These are phyloP conservation scores for Phyllosticta capitalensis DNA, from an alignment of 2,329 filamentous ascomycete genomes.

Conservation along the genomic window DNA sequence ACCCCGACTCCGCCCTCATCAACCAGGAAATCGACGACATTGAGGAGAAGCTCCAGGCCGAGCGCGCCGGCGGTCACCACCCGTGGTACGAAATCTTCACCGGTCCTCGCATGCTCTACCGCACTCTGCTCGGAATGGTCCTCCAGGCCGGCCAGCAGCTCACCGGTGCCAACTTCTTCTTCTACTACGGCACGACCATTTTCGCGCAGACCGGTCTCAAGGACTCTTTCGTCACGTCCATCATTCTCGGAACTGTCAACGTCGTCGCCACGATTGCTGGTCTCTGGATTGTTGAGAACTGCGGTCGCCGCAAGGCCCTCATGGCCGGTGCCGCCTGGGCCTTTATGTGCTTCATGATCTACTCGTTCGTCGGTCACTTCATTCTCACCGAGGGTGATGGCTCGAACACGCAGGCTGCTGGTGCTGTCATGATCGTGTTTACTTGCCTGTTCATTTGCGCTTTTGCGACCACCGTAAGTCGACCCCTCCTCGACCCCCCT, in stretches of 20 bases:
- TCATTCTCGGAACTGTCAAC: conserved; percentile 41
- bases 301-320: conserved; percentile 36
- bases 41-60: conserved; percentile 45
- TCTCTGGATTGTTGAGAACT: conserved; percentile 38
- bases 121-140: conserved; percentile 43
- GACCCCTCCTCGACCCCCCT: too few species aligned
- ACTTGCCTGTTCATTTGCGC: conserved; percentile 58
- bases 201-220: conserved; percentile 32
- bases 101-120: conserved; percentile 56
- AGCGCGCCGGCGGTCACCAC: conserved; percentile 30
- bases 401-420: conserved; percentile 34
- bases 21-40: conserved; percentile 46
- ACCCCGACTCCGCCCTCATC: conserved; percentile 46
- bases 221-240: conserved; percentile 37
- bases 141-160: conserved; percentile 60
- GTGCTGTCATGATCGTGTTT: conserved; percentile 56
- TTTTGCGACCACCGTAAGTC: conserved; percentile 58
- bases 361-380: conserved; percentile 39
- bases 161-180: conserved; percentile 60
- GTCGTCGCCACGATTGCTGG: conserved; percentile 39
- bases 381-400: conserved; percentile 26
- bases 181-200: conserved; percentile 43
- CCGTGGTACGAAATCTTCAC: conserved; percentile 51
- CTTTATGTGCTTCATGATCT: conserved; percentile 51
- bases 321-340: conserved; percentile 39